A percentile compares a stretch with the other conserved stretches of the same genome.
These are phyloP conservation scores for Phyllosticta citribraziliensis DNA, from an alignment of 2,329 filamentous ascomycete species.

Conservation along the genomic window DNA sequence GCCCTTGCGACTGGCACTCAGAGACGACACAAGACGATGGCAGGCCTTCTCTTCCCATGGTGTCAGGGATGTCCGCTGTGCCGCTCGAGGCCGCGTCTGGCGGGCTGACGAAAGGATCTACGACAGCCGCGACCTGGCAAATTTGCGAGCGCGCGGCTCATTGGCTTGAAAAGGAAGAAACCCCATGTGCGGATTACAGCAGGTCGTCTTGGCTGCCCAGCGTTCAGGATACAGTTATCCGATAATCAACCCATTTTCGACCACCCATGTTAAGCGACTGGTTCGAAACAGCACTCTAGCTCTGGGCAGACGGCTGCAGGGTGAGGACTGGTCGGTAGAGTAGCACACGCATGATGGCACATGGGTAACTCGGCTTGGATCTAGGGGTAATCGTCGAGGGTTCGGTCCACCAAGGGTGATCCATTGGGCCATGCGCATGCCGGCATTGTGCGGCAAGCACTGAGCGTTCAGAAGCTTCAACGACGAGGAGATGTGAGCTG, in stretches of 20 bases:
- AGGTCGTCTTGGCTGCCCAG: neutral
- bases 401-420: slow-evolving; percentile 8
- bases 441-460: slow-evolving; percentile 9
- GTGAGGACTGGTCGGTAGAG: neutral
- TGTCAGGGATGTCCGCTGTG: neutral
- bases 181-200: slow-evolving; percentile 5
- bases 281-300: neutral
- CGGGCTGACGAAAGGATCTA: slow-evolving; percentile 12
- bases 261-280: neutral
- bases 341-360: neutral
- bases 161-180: slow-evolving; percentile 2
- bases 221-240: neutral
- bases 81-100: slow-evolving; percentile 3
- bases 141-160: slow-evolving; percentile 10
- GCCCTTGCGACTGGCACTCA: neutral
- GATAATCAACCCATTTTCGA: neutral
- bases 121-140: slow-evolving; percentile 10
- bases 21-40: neutral
- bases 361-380: slow-evolving; percentile 7
- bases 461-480: slow-evolving; percentile 10
- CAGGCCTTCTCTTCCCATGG: neutral
- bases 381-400: neutral
- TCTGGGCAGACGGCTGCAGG: neutral
- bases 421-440: slow-evolving; percentile 8
- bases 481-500: neutral